Base-by-base conservation (phyloP, 2,329 filamentous ascomycete genomes). In the Diaporthe citriasiana region DNA sequence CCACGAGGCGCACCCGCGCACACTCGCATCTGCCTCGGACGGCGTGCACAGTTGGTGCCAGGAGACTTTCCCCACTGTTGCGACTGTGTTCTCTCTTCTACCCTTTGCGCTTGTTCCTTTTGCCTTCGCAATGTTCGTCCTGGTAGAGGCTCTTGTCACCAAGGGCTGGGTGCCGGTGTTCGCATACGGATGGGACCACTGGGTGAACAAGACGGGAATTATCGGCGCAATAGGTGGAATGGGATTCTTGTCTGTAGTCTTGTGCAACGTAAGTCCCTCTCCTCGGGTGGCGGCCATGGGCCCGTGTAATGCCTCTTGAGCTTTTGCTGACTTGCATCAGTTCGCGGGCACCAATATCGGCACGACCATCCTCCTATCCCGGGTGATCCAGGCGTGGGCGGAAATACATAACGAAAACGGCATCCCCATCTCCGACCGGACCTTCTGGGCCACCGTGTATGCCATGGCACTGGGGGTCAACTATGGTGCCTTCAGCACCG, bases 271-370 rank as follows among this genome's bases (percentile, higher is more conserved):
- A 80, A 86, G 92, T 87, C 68, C 15, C 42, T 47, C 17, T 2
- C 3, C 15, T n/a, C 10, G 8, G 7, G 10, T 51, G 13, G 9
- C 8, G 15, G 8, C 9, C 2, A 13, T 33, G 56, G 19, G 4
- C 9, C 9, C 13, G n/a, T 55, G 33, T 7, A 33, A 22, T 33
- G 19, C 22, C 53, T 13, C 5, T n/a, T 40, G 51, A n/a, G 63
- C 38, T 72, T 59, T 73, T 79, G 73, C 80, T 63, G 45, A 73
- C 17, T 27, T 56, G 45, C 35, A 33, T 22, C 75, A 94, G 92
- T 94, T 94, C 77, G 91, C 93, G 0, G 93, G 93, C 25, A 94
- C 93, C 1, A 94, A 94, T 76, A 94, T 94, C 70, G 93, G 93
- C 45, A 93, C 93, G 0, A 92, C 93, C 0, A 94, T 95, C 78